These are phyloP conservation scores for Encephalitozoon intestinalis DNA, from an alignment of 371 early-diverging fungal species.

Conservation along the genomic window DNA sequence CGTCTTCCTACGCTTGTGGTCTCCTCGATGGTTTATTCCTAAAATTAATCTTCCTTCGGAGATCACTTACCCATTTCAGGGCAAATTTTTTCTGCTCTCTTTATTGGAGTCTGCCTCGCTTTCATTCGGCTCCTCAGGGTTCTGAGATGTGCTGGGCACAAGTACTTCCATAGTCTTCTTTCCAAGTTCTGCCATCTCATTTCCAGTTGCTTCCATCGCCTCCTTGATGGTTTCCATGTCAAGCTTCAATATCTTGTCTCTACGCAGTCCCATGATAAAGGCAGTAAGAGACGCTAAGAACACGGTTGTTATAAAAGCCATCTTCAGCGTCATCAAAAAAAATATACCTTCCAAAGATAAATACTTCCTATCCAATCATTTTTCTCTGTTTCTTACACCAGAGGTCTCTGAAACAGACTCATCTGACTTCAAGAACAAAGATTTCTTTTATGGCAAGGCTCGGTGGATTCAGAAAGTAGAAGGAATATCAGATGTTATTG, in stretches of 20 bases:
- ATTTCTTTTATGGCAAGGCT: not conserved
- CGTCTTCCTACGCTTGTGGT: constrained; percentile 86
- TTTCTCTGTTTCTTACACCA: not conserved
- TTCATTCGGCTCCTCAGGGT: not conserved
- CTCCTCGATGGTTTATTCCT: constrained; percentile 57
- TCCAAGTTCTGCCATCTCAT: not conserved
- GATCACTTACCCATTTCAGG: constrained; percentile 51
- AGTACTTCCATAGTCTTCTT: not conserved
- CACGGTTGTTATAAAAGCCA: not conserved
- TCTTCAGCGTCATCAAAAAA: not conserved
- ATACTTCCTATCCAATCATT: not conserved
- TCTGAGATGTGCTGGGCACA: not conserved
- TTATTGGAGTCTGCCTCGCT: not conserved
- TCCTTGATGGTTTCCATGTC: not conserved
- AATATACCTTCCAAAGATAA: not conserved
- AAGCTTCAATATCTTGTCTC: not conserved
- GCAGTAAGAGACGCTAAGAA: not conserved
- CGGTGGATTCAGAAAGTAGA: not conserved
- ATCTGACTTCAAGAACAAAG: not conserved
- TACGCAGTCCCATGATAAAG: not conserved
- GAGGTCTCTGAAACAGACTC: not conserved
- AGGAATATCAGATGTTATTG: constrained; percentile 37
- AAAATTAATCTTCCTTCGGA: constrained; percentile 8
- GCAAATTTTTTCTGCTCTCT: constrained; percentile 24
- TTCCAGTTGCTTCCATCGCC: not conserved